Percentiles rank a stretch among this genome's conserved stretches.
These are phyloP conservation scores for Penicillium dipodomyicola DNA, from an alignment of 495 filamentous ascomycete species.

Conservation along the genomic window DNA sequence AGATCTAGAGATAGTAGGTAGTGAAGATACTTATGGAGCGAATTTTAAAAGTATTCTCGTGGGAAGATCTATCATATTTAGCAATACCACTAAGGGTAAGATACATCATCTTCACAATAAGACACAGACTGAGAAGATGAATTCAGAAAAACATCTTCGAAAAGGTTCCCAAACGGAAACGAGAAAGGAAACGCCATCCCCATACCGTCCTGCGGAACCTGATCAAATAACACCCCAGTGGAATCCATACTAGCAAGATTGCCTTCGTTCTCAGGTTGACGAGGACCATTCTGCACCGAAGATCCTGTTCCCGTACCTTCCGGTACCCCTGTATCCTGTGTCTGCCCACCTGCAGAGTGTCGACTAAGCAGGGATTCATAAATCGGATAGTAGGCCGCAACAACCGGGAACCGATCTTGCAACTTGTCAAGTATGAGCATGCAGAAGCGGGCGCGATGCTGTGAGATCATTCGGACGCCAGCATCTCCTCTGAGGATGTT, in stretches of 20 bases:
- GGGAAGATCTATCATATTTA: not conserved
- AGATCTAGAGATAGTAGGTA: not conserved
- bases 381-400: constrained; percentile 13
- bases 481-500: constrained; percentile 17
- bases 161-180: constrained; percentile 12
- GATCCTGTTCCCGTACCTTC: not conserved
- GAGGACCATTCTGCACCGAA: not conserved
- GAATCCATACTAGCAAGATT: not conserved
- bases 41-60: not conserved
- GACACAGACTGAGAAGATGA: not conserved
- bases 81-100: not conserved
- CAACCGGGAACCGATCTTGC: constrained; percentile 12
- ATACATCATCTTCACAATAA: not conserved
- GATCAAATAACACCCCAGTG: constrained; percentile 2
- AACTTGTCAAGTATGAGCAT: constrained; percentile 20
- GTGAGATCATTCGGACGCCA: constrained; percentile 17
- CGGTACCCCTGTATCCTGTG: not conserved
- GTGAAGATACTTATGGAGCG: too few relatives aligned
- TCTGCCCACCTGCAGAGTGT: not conserved
- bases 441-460: constrained; percentile 24
- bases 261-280: constrained; percentile 1
- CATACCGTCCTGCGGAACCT: constrained; percentile 5
- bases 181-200: constrained; percentile 11
- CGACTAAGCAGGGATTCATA: constrained; percentile 12
- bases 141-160: constrained; percentile 11